Base-by-base conservation (phyloP, 352 stramenopile genomes). In the Globisporangium iwayamae region DNA sequence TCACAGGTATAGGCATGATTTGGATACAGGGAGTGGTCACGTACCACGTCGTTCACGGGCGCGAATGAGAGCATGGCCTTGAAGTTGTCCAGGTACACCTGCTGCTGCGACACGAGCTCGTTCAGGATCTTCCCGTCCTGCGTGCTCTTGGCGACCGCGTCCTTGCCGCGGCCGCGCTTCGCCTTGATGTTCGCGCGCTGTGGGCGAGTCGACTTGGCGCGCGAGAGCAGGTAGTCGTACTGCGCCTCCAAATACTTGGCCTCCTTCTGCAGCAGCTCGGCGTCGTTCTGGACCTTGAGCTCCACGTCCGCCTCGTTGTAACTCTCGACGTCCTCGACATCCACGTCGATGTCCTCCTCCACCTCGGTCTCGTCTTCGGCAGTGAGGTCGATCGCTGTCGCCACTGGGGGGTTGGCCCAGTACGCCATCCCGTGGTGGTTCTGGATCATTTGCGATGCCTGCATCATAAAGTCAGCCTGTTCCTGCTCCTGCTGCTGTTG, bases 11-110 rank as follows among this genome's bases (percentile, higher is more conserved):
- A 20, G 1, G 1, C 43, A 48, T 3, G 9, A 18, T 20, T 22
- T 20, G 18, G 22, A 54, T 34, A 2, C 10, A 36, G n/a, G 30
- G 34, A 6, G 11, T 32, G 20, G 18, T 38, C 18, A 52, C 41
- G 38, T 74, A 85, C 77, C 71, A 87, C 76, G 56, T 90, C 83
- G 62, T 81, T 87, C 38, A 91, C 83, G 0, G 83, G 83, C n/a
- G 83, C 83, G 48, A 91, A 85, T 30, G 79, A 72, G 6, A 91
- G 71, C 83, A 91, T 91, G 50, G 83, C 83, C 70, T 85, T 83
- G 41, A 91, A 86, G 64, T 91, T 91, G 56, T 91, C 80, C 51
- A 85, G 68, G 48, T 91, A 91, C 18, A 84, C 74, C 47, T 87
- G 76, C 65, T 91, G 80, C 66, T 91, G 78, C 25, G 67, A 72